phyloP scores from a whole-genome alignment of 2,329 filamentous ascomycete species.

The Verticillium klebahnii region DNA sequence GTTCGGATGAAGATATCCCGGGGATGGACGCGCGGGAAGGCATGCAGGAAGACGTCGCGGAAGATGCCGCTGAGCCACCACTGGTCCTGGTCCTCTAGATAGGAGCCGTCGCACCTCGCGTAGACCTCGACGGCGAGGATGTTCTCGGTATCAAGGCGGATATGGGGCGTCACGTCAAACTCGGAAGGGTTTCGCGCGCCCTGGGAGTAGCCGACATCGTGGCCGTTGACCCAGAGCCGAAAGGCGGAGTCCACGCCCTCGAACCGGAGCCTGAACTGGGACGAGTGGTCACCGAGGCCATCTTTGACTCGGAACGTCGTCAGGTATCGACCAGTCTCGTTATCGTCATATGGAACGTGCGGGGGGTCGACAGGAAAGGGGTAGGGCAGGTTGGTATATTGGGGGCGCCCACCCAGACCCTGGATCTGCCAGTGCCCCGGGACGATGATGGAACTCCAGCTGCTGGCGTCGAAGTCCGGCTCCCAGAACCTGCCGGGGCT shows the following conservation, averaged over 20 bases:
- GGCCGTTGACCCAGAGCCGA: constrained; percentile 66
- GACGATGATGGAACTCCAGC: constrained; percentile 52
- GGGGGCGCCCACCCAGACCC: constrained; percentile 57
- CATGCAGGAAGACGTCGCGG: constrained; percentile 61
- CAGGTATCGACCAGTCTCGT: constrained; percentile 60
- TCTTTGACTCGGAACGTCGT: constrained; percentile 49
- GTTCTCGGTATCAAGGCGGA: constrained; percentile 34
- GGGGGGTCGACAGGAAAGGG: constrained; percentile 66
- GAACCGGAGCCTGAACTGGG: constrained; percentile 63
- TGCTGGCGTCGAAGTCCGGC: constrained; percentile 31
- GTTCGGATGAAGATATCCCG: constrained; percentile 55
- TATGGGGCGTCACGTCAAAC: constrained; percentile 57
- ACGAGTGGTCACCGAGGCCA: constrained; percentile 29
- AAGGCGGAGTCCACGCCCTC: constrained; percentile 73
- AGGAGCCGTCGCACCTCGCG: constrained; percentile 67
- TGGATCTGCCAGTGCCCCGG: constrained; percentile 70
- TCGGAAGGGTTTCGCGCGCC: constrained; percentile 69
- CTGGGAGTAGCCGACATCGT: constrained; percentile 65
- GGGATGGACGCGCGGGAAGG: constrained; percentile 50
- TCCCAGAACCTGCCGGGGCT: constrained; percentile 37
- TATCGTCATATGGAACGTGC: constrained; percentile 58
- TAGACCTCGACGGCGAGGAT: constrained; percentile 64
- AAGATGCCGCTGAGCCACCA: constrained; percentile 69
- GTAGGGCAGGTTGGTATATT: constrained; percentile 67
- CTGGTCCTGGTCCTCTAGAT: constrained; percentile 68